Evolutionary conservation across 1,284 basidiomycete species (phyloP).

Genomic region (Microbotryomycetes sp.): DNA sequence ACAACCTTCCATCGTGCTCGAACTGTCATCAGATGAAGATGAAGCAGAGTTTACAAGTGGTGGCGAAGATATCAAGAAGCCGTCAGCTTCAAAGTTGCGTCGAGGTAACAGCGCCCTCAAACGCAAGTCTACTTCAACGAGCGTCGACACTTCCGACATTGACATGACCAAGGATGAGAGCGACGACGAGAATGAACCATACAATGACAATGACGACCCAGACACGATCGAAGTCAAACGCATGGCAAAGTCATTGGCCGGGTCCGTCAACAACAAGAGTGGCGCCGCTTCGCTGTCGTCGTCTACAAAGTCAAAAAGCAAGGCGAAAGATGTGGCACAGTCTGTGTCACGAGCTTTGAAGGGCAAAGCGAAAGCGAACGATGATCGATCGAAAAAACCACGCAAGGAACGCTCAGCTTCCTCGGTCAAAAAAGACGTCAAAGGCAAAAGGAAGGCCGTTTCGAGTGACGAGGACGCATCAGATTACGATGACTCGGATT

Average conservation of each 20-base stretch:
- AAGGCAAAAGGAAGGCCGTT: constrained; percentile 13
- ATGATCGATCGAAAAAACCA: constrained; percentile 1
- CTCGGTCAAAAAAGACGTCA: constrained; percentile 20
- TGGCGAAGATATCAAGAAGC: not conserved
- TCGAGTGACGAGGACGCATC: constrained; percentile 11
- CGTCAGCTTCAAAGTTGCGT: not conserved
- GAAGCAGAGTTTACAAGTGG: not conserved
- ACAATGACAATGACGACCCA: constrained; percentile 11
- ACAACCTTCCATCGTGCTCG: not conserved
- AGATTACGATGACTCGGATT: constrained; percentile 8
- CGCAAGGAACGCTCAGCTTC: not conserved
- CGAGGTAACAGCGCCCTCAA: not conserved
- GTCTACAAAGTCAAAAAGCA: constrained; percentile 30
- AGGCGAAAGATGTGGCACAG: not conserved
- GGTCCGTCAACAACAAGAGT: constrained; percentile 38
- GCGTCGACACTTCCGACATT: too few species aligned
- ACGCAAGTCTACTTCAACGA: not conserved
- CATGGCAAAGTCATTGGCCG: constrained; percentile 14
- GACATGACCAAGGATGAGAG: constrained; percentile 1
- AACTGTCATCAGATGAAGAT: not conserved
- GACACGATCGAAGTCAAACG: constrained; percentile 5
- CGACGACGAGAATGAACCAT: constrained; percentile 6
- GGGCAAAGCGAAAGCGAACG: constrained; percentile 24
- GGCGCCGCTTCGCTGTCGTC: constrained; percentile 38
- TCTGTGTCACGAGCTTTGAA: constrained; percentile 4